Evolutionary conservation across 1,139 yeast species (phyloP).

Genomic region (Casaregolazyma suthepensis): DNA sequence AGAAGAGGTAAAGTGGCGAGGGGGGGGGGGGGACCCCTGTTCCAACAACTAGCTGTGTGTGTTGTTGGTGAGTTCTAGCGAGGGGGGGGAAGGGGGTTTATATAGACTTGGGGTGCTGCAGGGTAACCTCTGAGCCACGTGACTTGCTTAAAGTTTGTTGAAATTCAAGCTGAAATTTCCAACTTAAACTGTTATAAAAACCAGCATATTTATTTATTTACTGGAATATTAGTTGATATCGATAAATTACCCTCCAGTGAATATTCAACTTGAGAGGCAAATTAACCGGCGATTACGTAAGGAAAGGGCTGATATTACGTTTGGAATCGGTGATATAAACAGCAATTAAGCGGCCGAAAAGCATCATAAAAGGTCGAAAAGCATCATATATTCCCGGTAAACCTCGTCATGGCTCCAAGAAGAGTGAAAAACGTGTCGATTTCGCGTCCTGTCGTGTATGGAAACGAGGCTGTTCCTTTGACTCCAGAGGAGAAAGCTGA

Average conservation of each 20-base stretch:
- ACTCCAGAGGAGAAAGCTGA: constrained; percentile 46
- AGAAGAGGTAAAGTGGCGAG: neutral
- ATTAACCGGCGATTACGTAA: neutral
- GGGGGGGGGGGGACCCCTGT: too few relatives aligned
- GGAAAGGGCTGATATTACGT: neutral
- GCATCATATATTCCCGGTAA: neutral
- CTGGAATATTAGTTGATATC: neutral
- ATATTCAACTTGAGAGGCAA: neutral
- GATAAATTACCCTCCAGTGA: neutral
- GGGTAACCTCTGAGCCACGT: neutral
- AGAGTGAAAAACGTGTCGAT: constrained; percentile 58
- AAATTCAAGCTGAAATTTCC: neutral
- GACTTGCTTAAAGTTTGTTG: neutral
- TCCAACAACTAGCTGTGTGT: too few relatives aligned
- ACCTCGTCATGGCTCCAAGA: constrained; percentile 10
- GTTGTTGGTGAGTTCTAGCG: too few relatives aligned
- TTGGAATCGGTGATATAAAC: neutral
- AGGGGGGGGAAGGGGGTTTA: neutral
- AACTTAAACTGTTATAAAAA: neutral
- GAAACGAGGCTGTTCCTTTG: constrained; percentile 76
- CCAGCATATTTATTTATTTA: neutral
- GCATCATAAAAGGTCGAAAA: too few relatives aligned
- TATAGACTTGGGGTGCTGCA: neutral
- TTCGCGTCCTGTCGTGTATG: constrained; percentile 80
- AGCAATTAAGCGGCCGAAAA: neutral